Base-by-base conservation (phyloP, 768 basidiomycete species). In the Amanita pallidorosea region DNA sequence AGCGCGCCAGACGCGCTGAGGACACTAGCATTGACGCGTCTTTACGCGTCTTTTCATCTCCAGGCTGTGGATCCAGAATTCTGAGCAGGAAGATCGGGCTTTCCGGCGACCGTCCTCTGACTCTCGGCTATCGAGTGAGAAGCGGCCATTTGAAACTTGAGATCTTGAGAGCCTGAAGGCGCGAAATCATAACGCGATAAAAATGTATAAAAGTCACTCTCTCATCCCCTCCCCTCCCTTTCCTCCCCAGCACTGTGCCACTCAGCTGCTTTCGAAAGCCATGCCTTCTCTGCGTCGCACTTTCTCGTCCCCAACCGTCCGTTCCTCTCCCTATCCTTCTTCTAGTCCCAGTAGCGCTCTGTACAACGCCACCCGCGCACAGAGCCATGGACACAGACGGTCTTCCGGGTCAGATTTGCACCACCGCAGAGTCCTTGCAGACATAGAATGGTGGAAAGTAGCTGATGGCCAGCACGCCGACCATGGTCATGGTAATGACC, bases 391-490 rank as follows among this genome's bases (percentile, higher is more conserved):
- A 37, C 67, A 76, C 52, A 76, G 83, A 60, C 80, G 86, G 53
- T 76, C 83, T 11, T 80, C 81, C 18, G 83, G 78, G 54, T 85
- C 85, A 57, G 81, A 85, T 61, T 77, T 76, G 33, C 65, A 63
- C 57, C 70, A 65, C 56, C 75, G 88, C 61, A 75, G 85, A 57
- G 85, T 90, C 58, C 74, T 90, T 54, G 87, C 85, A 31, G 88
- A 90, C 70, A 83, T 90, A 60, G 87, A 88, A 64, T 90, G 88
- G 87, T 89, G 87, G 87, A 77, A 73, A 59, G 86, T 89, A 57
- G 69, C 76, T 55, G 85, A 81, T 54, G 81, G 83, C 55, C 86
- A 90, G 68, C 74, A 71, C 66, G 71, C 73, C 27, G 50, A 44
- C 42, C 42, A 18, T 12, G 49, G 42, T 45, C n/a, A 43, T 25